Percentiles rank a stretch among this genome's conserved stretches.
phyloP scores from a whole-genome alignment of 257 asterid genomes.

The Solanum tacnaense region DNA sequence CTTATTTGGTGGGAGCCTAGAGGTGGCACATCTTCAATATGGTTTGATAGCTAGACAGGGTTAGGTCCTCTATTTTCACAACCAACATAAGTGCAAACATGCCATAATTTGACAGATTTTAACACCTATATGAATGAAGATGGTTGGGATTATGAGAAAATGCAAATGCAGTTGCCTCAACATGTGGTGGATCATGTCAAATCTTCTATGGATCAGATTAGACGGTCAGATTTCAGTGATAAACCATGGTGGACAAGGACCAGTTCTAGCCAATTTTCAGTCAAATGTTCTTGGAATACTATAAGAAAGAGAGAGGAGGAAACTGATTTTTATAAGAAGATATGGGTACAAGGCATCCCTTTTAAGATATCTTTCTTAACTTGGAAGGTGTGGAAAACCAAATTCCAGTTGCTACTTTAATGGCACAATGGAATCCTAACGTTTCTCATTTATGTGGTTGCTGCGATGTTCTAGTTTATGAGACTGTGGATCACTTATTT shows the following conservation, averaged over 20 bases:
- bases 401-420: not conserved
- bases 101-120: too few species aligned
- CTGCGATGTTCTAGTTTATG: accelerated
- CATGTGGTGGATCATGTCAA: not conserved
- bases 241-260: not conserved
- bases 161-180: not conserved
- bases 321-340: too few species aligned
- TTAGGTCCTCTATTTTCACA: not conserved
- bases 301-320: too few species aligned
- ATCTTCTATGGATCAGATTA: too few species aligned
- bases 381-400: not conserved
- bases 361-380: not conserved
- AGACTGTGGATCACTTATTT: too few species aligned
- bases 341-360: not conserved
- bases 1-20: not conserved
- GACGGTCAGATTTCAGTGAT: too few species aligned
- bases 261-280: too few species aligned
- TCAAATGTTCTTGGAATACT: not conserved
- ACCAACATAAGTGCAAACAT: too few species aligned
- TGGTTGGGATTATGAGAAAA: not conserved
- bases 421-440: not conserved
- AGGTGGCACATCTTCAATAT: not conserved
- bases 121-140: not conserved
- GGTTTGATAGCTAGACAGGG: not conserved
- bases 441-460: not conserved